Evolutionary conservation across 2,329 filamentous ascomycete genomes (phyloP).

Genomic region (Pseudogymnoascus sp.): DNA sequence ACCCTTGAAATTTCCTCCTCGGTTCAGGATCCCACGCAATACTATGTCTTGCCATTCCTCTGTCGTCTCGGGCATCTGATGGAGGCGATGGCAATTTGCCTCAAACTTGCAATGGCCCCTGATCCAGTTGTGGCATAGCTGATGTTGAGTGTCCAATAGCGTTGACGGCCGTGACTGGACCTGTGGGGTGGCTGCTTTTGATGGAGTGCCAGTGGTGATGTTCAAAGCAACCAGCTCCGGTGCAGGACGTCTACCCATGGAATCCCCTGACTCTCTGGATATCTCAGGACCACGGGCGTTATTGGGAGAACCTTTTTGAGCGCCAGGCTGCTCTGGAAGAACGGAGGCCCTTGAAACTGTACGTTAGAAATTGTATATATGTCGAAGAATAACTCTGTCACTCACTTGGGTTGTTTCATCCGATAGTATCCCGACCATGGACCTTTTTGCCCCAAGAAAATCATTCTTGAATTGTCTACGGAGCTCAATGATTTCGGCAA

Average conservation of each 20-base stretch:
- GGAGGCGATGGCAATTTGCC: neutral
- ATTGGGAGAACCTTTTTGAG: neutral
- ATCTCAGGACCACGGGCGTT: neutral
- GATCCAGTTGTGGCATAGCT: neutral
- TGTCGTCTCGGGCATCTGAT: neutral
- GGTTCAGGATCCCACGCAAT: neutral
- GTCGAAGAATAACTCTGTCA: neutral
- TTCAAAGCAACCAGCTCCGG: neutral
- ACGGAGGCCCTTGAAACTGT: neutral
- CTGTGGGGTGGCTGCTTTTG: neutral
- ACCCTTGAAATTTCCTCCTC: neutral
- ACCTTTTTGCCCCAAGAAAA: conserved; percentile 28
- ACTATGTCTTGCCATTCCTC: neutral
- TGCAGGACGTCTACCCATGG: neutral
- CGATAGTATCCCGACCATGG: conserved; percentile 27
- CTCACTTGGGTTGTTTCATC: conserved; percentile 9
- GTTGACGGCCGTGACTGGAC: too few species aligned
- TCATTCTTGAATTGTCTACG: conserved; percentile 26
- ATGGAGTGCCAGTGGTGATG: neutral
- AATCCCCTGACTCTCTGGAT: neutral
- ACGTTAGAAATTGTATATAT: neutral
- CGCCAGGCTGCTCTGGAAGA: neutral
- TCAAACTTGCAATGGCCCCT: neutral
- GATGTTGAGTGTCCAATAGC: neutral
- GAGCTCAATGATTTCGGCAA: conserved; percentile 34